These are phyloP conservation scores for Nitzschia inconspicua DNA, from an alignment of 108 stramenopile genomes.

Conservation along the genomic window DNA sequence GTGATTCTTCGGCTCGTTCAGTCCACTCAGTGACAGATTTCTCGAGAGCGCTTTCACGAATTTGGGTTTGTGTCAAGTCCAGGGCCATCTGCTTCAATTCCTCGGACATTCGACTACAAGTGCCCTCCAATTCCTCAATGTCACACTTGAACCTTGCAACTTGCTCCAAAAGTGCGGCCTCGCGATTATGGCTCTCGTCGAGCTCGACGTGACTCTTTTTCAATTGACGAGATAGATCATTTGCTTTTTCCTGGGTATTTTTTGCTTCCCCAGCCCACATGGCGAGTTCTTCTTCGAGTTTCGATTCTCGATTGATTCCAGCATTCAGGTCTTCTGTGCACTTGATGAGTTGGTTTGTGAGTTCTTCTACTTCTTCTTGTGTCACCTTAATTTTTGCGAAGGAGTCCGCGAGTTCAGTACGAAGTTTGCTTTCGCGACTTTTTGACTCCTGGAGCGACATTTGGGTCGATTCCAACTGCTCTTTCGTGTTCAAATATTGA, in stretches of 20 bases:
- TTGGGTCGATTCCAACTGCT: slow-evolving; percentile 50
- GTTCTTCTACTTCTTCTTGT: slow-evolving; percentile 14
- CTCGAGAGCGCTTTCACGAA: slow-evolving; percentile 3
- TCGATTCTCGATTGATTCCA: slow-evolving; percentile 22
- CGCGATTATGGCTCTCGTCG: slow-evolving; percentile 3
- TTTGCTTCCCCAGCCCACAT: slow-evolving; percentile 25
- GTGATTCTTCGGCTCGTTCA: slow-evolving; percentile 5
- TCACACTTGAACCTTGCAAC: slow-evolving; percentile 2
- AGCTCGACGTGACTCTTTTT: slow-evolving; percentile 7
- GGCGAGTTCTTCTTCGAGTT: slow-evolving; percentile 26
- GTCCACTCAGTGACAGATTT: slow-evolving; percentile 10
- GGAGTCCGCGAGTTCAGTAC: slow-evolving; percentile 9
- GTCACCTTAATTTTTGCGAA: slow-evolving; percentile 13
- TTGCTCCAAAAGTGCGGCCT: slow-evolving; percentile 8
- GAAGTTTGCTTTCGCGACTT: slow-evolving; percentile 15
- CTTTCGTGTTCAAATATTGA: slow-evolving; percentile 62
- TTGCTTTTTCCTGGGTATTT: slow-evolving; percentile 10
- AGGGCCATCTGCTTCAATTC: background rate
- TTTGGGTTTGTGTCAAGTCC: slow-evolving; percentile 1
- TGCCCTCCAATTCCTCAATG: background rate
- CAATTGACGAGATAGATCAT: slow-evolving; percentile 22
- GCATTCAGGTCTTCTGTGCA: slow-evolving; percentile 13
- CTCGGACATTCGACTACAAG: background rate
- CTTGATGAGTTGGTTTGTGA: slow-evolving; percentile 15
- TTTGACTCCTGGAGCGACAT: slow-evolving; percentile 14